Conservation (phyloP, 305 asterid genomes). For the Solanum hybrid region DNA sequence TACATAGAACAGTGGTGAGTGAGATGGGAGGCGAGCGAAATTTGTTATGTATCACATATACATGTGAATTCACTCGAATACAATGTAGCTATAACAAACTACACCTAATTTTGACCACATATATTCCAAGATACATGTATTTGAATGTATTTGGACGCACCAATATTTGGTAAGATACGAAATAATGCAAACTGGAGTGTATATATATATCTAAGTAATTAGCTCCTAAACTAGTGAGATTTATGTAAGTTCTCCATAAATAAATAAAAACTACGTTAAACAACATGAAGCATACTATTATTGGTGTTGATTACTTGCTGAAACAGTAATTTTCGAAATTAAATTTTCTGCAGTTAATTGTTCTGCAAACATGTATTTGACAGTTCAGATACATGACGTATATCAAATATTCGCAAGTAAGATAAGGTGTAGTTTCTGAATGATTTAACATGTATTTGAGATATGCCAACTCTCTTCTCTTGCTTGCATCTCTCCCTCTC, state of each 20-base stretch:
- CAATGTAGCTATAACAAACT: background rate
- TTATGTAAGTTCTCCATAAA: background rate
- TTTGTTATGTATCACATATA: background rate
- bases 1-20: background rate
- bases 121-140: background rate
- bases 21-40: background rate
- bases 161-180: too few species aligned
- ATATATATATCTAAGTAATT: too few species aligned
- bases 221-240: background rate
- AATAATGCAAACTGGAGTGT: background rate
- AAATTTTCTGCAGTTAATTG: background rate
- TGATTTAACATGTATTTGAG: background rate
- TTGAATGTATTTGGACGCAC: background rate
- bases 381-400: background rate
- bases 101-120: background rate
- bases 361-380: background rate
- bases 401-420: too few species aligned
- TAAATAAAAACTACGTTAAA: background rate
- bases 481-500: background rate
- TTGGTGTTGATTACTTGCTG: background rate
- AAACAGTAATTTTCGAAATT: too few species aligned
- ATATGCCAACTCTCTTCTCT: background rate
- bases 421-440: background rate
- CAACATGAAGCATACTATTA: background rate
- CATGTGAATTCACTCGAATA: rapidly evolving